These are phyloP conservation scores for Mallotus nudiflorus DNA, from an alignment of 345 rosid species.

Conservation along the genomic window DNA sequence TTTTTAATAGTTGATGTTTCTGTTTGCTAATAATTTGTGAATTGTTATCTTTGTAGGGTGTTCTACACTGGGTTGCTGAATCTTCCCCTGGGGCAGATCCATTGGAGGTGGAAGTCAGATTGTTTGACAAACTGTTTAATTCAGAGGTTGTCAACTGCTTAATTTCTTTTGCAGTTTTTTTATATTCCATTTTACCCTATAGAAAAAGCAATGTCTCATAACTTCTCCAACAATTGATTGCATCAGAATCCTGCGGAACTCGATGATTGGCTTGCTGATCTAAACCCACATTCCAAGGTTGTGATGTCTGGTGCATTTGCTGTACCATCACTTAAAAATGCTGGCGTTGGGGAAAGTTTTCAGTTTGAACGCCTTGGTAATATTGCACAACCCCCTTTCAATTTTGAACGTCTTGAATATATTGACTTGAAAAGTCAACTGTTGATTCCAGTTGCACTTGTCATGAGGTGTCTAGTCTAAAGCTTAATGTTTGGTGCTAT, in stretches of 20 bases:
- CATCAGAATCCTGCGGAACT: slow-evolving; percentile 82
- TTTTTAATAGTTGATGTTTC: neutral
- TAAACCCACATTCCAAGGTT: slow-evolving; percentile 66
- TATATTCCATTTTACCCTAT: neutral
- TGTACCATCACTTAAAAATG: slow-evolving; percentile 54
- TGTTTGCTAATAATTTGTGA: slow-evolving; percentile 3
- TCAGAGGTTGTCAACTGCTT: slow-evolving; percentile 59
- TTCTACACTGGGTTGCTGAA: slow-evolving; percentile 94
- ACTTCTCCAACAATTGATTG: slow-evolving; percentile 25
- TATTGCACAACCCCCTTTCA: neutral
- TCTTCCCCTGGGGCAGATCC: slow-evolving; percentile 66
- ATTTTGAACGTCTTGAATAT: slow-evolving; percentile 6
- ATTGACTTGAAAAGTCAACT: slow-evolving; percentile 1
- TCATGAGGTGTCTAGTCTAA: too few relatives aligned
- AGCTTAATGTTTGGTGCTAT: neutral
- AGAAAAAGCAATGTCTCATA: slow-evolving; percentile 4
- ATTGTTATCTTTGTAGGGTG: slow-evolving; percentile 49
- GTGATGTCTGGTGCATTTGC: slow-evolving; percentile 64
- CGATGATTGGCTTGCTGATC: slow-evolving; percentile 79
- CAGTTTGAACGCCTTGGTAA: slow-evolving; percentile 96
- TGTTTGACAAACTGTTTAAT: slow-evolving; percentile 82
- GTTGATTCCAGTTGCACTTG: neutral
- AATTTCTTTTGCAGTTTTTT: slow-evolving; percentile 3
- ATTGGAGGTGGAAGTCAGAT: slow-evolving; percentile 80
- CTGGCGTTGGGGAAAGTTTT: slow-evolving; percentile 66